phyloP scores from a whole-genome alignment of 2,329 filamentous ascomycete genomes.

The Teratosphaeria epicoccoides region DNA sequence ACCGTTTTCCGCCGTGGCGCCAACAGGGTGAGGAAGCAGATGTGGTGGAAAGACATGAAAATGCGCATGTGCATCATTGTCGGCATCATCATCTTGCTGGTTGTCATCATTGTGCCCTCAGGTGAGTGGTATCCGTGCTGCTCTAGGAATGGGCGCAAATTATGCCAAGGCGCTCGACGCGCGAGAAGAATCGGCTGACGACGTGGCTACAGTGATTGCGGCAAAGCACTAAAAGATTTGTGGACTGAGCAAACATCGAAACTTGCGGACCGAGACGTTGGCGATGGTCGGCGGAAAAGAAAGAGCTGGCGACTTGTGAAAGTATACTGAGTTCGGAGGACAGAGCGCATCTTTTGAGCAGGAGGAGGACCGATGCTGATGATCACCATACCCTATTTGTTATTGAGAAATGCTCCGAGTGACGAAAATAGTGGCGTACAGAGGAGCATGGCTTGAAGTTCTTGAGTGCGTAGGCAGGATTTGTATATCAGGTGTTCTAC shows the following conservation, averaged over 20 bases:
- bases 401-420: not conserved
- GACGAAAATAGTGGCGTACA: not conserved
- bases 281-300: not conserved
- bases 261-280: not conserved
- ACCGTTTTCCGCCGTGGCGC: constrained; percentile 93
- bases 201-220: not conserved
- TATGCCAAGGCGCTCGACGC: not conserved
- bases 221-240: not conserved
- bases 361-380: not conserved
- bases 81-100: constrained; percentile 80
- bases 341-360: not conserved
- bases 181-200: not conserved
- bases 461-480: not conserved
- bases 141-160: not conserved
- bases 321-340: not conserved
- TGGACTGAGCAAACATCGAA: not conserved
- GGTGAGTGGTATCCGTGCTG: constrained; percentile 43
- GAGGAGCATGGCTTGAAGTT: not conserved
- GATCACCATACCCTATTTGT: constrained; percentile 2
- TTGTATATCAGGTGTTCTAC: not conserved
- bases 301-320: not conserved
- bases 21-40: constrained; percentile 83
- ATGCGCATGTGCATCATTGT: constrained; percentile 95
- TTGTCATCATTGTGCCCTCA: constrained; percentile 87
- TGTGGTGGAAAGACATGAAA: constrained; percentile 99